These are phyloP conservation scores for Eimeria maxima DNA, from an alignment of 169 alveolate genomes.

Conservation along the genomic window DNA sequence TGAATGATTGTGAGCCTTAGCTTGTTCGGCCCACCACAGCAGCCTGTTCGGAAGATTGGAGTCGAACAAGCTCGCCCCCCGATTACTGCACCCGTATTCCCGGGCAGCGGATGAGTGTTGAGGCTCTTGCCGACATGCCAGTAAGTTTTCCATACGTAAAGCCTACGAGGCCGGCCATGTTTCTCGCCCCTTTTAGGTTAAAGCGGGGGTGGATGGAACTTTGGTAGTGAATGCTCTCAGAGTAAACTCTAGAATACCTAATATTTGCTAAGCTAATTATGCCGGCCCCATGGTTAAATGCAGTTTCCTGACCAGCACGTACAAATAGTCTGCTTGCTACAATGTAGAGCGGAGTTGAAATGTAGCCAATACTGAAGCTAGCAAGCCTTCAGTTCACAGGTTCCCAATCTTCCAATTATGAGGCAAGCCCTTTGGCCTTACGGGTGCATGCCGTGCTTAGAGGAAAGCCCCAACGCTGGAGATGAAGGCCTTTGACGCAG, in stretches of 20 bases:
- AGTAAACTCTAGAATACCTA: neutral
- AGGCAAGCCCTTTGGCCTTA: neutral
- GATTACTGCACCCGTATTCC: neutral
- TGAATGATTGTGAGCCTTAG: neutral
- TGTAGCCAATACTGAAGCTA: neutral
- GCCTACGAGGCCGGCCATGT: neutral
- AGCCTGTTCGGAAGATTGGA: neutral
- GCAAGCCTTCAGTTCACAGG: neutral
- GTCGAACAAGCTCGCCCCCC: neutral
- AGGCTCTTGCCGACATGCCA: neutral
- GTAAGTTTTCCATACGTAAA: neutral
- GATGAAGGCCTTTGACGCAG: neutral
- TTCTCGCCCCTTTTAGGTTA: too few relatives aligned
- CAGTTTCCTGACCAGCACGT: neutral
- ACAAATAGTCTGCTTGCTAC: neutral
- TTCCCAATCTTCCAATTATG: neutral
- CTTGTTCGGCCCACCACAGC: neutral
- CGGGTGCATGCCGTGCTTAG: neutral
- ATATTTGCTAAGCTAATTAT: neutral
- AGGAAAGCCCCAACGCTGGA: neutral
- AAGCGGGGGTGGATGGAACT: neutral
- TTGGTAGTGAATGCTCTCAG: neutral
- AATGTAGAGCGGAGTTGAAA: neutral
- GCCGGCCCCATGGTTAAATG: neutral
- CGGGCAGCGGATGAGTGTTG: neutral